phyloP scores from a whole-genome alignment of 495 filamentous ascomycete genomes.

The Xylaria palmicola region DNA sequence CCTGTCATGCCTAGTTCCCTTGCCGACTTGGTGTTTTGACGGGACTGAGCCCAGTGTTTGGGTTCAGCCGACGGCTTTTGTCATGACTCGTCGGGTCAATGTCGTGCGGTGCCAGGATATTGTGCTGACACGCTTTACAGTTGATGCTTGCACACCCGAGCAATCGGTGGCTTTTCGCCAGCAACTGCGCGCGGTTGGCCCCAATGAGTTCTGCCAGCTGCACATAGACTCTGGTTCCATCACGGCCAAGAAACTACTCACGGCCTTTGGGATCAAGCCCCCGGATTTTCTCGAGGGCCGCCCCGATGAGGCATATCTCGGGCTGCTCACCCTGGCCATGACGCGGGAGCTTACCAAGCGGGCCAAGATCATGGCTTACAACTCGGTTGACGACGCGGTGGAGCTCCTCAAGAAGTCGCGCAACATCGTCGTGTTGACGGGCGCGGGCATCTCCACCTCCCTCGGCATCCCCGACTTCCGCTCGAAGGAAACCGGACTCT shows the following conservation, averaged over 20 bases:
- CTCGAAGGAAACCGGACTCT: constrained; percentile 80
- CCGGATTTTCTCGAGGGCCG: constrained; percentile 74
- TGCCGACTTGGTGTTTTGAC: constrained; percentile 2
- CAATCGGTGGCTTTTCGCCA: constrained; percentile 68
- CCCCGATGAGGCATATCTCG: constrained; percentile 71
- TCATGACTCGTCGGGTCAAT: background rate
- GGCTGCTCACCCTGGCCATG: constrained; percentile 72
- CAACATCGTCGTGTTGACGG: constrained; percentile 92
- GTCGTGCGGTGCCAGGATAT: background rate
- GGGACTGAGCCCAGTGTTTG: background rate
- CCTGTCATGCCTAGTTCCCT: constrained; percentile 18
- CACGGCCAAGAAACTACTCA: constrained; percentile 79
- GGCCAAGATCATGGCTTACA: constrained; percentile 76
- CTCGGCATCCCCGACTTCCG: constrained; percentile 90
- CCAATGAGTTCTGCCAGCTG: constrained; percentile 69
- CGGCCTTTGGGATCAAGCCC: constrained; percentile 83
- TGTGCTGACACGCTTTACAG: constrained; percentile 32
- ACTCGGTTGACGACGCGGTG: constrained; percentile 86
- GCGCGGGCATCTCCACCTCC: constrained; percentile 88
- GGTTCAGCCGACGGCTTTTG: background rate
- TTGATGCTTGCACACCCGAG: constrained; percentile 69
- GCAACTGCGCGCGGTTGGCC: constrained; percentile 71
- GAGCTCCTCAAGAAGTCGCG: constrained; percentile 66
- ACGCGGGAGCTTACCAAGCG: constrained; percentile 80
- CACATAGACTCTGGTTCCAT: constrained; percentile 68